Percentiles rank a stretch among this genome's conserved stretches.
phyloP scores from a whole-genome alignment of 2,329 filamentous ascomycete genomes.

The Cladorrhinum sp. region DNA sequence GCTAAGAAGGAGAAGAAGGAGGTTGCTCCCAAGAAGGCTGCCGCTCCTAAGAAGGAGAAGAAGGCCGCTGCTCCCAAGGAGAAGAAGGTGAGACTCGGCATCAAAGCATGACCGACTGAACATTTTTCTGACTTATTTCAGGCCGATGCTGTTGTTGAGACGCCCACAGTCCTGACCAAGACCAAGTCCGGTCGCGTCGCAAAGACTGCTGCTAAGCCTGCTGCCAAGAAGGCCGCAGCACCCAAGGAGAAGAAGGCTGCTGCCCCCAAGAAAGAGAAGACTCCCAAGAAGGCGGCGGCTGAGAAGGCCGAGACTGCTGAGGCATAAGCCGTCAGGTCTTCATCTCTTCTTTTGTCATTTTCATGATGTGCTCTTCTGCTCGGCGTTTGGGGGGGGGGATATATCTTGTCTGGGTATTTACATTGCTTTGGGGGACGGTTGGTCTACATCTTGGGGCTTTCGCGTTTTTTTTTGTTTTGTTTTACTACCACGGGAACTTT shows the following conservation, averaged over 20 bases:
- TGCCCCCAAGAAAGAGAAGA: constrained; percentile 43
- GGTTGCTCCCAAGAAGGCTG: constrained; percentile 34
- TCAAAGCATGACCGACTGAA: not conserved
- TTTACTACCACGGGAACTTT: not conserved
- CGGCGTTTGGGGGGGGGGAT: constrained; percentile 25
- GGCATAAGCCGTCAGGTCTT: constrained; percentile 33
- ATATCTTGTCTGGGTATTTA: constrained; percentile 12
- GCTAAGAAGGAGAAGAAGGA: constrained; percentile 38
- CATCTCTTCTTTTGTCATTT: constrained; percentile 19
- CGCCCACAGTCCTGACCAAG: constrained; percentile 69
- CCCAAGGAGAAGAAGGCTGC: constrained; percentile 44
- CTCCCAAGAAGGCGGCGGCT: constrained; percentile 39
- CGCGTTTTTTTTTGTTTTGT: not conserved
- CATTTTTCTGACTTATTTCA: constrained; percentile 30
- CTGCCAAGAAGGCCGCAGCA: constrained; percentile 34
- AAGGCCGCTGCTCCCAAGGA: constrained; percentile 41
- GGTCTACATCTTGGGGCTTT: not conserved
- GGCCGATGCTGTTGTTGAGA: constrained; percentile 66
- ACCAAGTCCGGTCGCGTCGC: constrained; percentile 84
- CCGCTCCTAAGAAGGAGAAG: constrained; percentile 39
- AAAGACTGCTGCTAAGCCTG: constrained; percentile 58
- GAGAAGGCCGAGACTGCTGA: constrained; percentile 34
- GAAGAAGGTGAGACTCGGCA: constrained; percentile 32
- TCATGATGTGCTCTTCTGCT: constrained; percentile 25
- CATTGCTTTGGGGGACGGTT: constrained; percentile 9